These are phyloP conservation scores for Suillus subalutaceus DNA, from an alignment of 768 basidiomycete species.

Conservation along the genomic window DNA sequence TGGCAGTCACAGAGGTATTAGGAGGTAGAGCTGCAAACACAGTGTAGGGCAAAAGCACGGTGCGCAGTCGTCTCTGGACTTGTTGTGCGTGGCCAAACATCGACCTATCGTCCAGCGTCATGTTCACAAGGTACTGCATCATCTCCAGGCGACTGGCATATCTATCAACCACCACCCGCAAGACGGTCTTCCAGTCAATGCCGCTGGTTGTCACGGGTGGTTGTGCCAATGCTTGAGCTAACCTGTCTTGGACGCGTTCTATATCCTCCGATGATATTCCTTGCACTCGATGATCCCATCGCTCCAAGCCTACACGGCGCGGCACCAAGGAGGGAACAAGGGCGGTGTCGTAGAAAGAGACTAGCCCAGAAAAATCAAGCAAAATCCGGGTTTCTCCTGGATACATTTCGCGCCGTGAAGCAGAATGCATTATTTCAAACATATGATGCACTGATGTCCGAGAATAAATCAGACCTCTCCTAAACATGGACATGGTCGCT, in stretches of 20 bases:
- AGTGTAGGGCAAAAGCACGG: no score
- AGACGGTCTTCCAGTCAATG: no score
- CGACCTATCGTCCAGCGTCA: no score
- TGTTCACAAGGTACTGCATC: no score
- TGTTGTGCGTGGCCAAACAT: no score
- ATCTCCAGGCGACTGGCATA: no score
- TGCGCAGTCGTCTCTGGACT: no score
- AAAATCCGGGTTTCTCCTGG: constrained; percentile 30
- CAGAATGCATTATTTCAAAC: constrained; percentile 21
- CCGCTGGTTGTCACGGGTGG: constrained; percentile 23
- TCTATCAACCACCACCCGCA: no score
- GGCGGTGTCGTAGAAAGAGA: constrained; percentile 32
- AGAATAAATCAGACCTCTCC: background rate
- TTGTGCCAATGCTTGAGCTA: constrained; percentile 12
- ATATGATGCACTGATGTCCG: background rate
- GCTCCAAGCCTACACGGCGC: constrained; percentile 17
- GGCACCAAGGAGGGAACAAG: constrained; percentile 22
- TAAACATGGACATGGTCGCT: constrained; percentile 1
- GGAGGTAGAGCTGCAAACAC: no score
- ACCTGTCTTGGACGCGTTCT: constrained; percentile 8
- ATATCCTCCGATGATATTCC: constrained; percentile 20
- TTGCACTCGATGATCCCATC: constrained; percentile 25
- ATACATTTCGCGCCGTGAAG: constrained; percentile 24
- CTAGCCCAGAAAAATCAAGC: constrained; percentile 21
- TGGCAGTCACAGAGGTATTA: no score